phyloP scores from a whole-genome alignment of 129 eudicot genomes.

The Gnaphalium uliginosum region DNA sequence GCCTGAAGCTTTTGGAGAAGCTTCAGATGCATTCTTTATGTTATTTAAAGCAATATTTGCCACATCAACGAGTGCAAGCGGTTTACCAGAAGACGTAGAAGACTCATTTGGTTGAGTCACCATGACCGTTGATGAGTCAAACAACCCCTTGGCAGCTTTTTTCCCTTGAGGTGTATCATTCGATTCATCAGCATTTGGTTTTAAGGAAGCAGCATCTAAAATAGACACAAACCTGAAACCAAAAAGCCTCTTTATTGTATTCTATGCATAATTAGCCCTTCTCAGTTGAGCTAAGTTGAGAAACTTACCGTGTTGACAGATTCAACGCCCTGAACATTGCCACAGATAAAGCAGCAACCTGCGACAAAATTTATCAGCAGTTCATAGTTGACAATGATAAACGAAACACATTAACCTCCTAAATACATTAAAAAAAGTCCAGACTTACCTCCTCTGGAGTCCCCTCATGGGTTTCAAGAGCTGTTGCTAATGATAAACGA shows the following conservation, averaged over 20 bases:
- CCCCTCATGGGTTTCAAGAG: conserved; percentile 80
- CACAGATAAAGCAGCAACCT: conserved; percentile 92
- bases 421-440: not conserved
- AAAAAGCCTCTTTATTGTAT: conserved; percentile 4
- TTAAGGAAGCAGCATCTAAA: conserved; percentile 74
- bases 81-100: conserved; percentile 39
- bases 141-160: conserved; percentile 48
- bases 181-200: conserved; percentile 62
- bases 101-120: conserved; percentile 55
- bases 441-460: conserved; percentile 76
- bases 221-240: conserved; percentile 78
- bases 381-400: not conserved
- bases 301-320: conserved; percentile 67
- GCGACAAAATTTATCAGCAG: conserved; percentile 31
- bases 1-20: conserved; percentile 35
- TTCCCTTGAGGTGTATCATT: conserved; percentile 39
- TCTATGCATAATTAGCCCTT: not conserved
- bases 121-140: conserved; percentile 80
- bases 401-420: not conserved
- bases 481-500: conserved; percentile 52
- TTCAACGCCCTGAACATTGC: conserved; percentile 83
- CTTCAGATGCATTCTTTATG: conserved; percentile 33
- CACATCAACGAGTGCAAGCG: conserved; percentile 28
- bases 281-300: not conserved
- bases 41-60: conserved; percentile 17